Conservation (phyloP, 495 filamentous ascomycete genomes). For the Hypoxylon rickii region DNA sequence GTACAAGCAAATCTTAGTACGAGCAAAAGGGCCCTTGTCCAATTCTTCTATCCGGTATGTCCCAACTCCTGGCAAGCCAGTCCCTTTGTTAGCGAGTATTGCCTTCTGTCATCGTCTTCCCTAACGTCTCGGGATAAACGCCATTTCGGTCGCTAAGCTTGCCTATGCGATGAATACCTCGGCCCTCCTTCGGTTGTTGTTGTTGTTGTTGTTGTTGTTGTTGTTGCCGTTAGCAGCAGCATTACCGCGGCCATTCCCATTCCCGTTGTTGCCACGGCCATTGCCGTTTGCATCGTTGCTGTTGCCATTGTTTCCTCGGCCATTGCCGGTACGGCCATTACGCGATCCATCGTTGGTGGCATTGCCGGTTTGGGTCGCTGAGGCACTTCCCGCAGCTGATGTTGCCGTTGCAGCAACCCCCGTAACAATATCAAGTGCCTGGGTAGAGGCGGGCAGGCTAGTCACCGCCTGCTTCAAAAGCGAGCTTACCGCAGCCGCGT, state of each 20-base stretch:
- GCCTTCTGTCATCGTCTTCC: background rate
- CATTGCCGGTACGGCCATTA: constrained; percentile 2
- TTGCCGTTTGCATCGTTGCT: constrained; percentile 8
- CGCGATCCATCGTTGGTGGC: background rate
- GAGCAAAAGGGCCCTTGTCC: constrained; percentile 19
- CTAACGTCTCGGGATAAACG: background rate
- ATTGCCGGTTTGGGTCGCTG: constrained; percentile 4
- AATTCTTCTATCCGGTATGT: constrained; percentile 23
- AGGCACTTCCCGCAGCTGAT: constrained; percentile 10
- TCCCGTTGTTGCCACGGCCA: background rate
- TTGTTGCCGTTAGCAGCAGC: background rate
- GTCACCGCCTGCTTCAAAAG: constrained; percentile 20
- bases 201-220: constrained; percentile 2
- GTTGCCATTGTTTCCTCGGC: constrained; percentile 18
- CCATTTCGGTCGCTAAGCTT: background rate
- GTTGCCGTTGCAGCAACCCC: constrained; percentile 6
- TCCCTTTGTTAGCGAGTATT: too few relatives aligned
- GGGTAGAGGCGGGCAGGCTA: constrained; percentile 16
- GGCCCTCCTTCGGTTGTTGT: constrained; percentile 24
- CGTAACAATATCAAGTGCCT: constrained; percentile 12
- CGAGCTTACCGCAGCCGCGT: constrained; percentile 35
- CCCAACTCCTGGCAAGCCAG: constrained; percentile 22
- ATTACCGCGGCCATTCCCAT: constrained; percentile 1
- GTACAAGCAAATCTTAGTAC: constrained; percentile 26
- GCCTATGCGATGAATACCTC: constrained; percentile 24